Percentiles rank a stretch among this genome's conserved stretches.
These are phyloP conservation scores for Phytophthora constricta DNA, from an alignment of 352 stramenopile genomes.

Conservation along the genomic window DNA sequence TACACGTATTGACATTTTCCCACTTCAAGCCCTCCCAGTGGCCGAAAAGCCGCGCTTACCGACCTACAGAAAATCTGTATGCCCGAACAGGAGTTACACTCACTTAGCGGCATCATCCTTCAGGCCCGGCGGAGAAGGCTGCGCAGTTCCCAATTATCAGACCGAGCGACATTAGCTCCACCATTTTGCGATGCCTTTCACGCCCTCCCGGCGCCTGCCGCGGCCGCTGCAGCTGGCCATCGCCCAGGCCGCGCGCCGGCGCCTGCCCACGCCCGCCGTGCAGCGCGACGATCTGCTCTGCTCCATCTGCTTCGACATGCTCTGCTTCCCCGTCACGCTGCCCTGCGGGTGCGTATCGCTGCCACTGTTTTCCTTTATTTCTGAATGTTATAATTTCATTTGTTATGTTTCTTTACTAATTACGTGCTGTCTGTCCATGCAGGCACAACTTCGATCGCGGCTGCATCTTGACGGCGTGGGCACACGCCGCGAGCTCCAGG, in stretches of 20 bases:
- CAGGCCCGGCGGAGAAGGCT: background rate
- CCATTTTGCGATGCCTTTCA: slow-evolving; percentile 4
- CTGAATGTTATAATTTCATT: background rate
- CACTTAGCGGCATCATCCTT: too few species aligned
- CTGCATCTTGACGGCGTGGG: slow-evolving; percentile 75
- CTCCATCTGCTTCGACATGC: slow-evolving; percentile 82
- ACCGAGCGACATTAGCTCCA: background rate
- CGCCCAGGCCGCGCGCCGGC: slow-evolving; percentile 21
- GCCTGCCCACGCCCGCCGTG: slow-evolving; percentile 14
- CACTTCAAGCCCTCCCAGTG: too few species aligned
- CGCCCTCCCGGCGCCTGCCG: slow-evolving; percentile 23
- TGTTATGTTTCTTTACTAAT: background rate
- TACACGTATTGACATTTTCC: too few species aligned
- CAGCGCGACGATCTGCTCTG: slow-evolving; percentile 60
- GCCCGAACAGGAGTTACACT: too few species aligned
- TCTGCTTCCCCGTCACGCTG: slow-evolving; percentile 77
- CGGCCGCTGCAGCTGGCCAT: slow-evolving; percentile 35
- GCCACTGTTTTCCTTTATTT: background rate
- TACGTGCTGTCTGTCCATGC: slow-evolving; percentile 5
- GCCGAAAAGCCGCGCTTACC: too few species aligned
- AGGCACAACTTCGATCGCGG: slow-evolving; percentile 89
- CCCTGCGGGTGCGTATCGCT: slow-evolving; percentile 60
- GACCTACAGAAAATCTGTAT: too few species aligned
- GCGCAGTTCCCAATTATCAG: background rate
- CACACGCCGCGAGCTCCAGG: slow-evolving; percentile 33